These are phyloP conservation scores for Phytophthora macrochlamydospora DNA, from an alignment of 352 stramenopile species.

Conservation along the genomic window DNA sequence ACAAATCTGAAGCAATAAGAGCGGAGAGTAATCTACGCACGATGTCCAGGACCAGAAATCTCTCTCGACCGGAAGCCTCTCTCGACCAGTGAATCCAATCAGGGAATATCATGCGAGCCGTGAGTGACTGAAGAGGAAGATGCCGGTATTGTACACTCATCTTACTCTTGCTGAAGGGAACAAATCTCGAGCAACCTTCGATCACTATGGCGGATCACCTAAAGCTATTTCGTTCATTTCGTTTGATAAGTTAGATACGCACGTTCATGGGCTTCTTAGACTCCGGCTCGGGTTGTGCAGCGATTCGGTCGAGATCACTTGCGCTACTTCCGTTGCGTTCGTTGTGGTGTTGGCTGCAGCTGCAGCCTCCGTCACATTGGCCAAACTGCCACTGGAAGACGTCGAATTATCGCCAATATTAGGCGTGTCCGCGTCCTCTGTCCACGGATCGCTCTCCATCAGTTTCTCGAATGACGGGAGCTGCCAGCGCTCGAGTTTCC, in stretches of 20 bases:
- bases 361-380: not conserved
- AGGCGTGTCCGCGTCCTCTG: conserved; percentile 5
- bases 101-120: not conserved
- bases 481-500: conserved; percentile 24
- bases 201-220: not conserved
- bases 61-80: no score
- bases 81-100: not conserved
- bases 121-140: not conserved
- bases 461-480: conserved; percentile 22
- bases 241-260: not conserved
- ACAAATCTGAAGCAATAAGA: not conserved
- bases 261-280: not conserved
- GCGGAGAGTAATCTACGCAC: no score
- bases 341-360: not conserved
- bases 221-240: not conserved
- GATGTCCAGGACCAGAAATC: no score
- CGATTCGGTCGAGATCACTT: not conserved
- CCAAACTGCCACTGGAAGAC: not conserved
- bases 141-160: not conserved
- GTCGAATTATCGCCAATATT: not conserved
- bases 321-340: not conserved
- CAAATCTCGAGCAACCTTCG: no score
- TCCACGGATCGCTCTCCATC: conserved; percentile 25
- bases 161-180: no score
- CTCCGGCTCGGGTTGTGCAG: not conserved